Percentiles rank a stretch among this genome's conserved stretches.
Conservation (phyloP, 2,329 filamentous ascomycete species). For the Triangularia setosa region DNA sequence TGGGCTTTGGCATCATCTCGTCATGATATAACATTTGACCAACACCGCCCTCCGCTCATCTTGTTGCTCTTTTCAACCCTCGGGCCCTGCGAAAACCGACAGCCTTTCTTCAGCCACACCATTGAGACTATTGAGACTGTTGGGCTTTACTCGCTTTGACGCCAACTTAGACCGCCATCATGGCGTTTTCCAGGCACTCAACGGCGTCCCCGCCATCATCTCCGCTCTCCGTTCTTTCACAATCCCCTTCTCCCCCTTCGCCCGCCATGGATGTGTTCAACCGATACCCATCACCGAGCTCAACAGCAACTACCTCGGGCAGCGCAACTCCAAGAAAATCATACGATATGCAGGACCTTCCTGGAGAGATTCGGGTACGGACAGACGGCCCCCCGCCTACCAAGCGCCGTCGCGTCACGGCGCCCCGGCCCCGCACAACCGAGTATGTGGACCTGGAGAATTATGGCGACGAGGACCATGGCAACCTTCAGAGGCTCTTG, state of each 20-base stretch:
- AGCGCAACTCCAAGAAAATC: constrained; percentile 15
- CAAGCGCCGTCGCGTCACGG: constrained; percentile 69
- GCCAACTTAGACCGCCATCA: constrained; percentile 11
- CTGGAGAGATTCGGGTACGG: constrained; percentile 37
- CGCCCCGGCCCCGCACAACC: constrained; percentile 65
- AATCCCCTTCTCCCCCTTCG: constrained; percentile 49
- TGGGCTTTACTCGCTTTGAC: neutral
- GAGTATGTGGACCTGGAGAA: constrained; percentile 69
- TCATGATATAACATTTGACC: constrained; percentile 2
- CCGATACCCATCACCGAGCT: constrained; percentile 53
- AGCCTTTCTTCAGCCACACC: neutral
- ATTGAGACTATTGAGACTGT: constrained; percentile 4
- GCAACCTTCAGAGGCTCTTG: constrained; percentile 67
- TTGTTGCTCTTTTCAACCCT: neutral
- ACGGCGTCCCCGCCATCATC: constrained; percentile 41
- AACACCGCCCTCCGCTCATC: neutral
- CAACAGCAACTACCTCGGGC: constrained; percentile 43
- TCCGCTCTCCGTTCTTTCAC: constrained; percentile 51
- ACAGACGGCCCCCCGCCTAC: constrained; percentile 62
- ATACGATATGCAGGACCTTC: constrained; percentile 35
- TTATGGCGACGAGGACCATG: constrained; percentile 46
- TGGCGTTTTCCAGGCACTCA: constrained; percentile 18
- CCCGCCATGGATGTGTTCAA: constrained; percentile 38
- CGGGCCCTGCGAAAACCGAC: neutral
- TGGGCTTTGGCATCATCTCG: neutral